A percentile compares a stretch with the other conserved stretches of the same genome.
phyloP scores from a whole-genome alignment of 768 basidiomycete genomes.

The Coprinopsis strossmayeri region DNA sequence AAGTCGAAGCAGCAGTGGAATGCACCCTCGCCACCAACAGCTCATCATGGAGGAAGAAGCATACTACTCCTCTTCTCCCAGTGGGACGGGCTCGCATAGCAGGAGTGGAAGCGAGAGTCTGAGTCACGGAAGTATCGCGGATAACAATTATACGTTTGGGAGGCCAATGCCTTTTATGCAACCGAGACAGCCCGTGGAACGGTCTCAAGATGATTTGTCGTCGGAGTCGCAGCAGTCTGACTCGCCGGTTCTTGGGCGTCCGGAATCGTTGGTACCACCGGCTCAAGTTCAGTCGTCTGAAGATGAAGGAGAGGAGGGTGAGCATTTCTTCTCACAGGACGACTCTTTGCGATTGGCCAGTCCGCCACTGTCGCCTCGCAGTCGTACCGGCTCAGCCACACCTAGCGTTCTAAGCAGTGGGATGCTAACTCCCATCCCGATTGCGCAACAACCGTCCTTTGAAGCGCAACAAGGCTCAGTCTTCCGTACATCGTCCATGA shows the following conservation, averaged over 20 bases:
- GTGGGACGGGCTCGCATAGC: conserved; percentile 42
- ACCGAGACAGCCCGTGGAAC: too few species aligned
- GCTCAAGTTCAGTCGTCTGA: conserved; percentile 1
- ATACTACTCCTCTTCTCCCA: conserved; percentile 29
- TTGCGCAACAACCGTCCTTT: background rate
- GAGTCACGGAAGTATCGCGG: conserved; percentile 24
- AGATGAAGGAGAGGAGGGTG: background rate
- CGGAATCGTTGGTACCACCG: too few species aligned
- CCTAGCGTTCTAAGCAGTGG: conserved; percentile 2
- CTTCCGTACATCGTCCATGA: conserved; percentile 9
- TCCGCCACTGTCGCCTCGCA: background rate
- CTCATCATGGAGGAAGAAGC: conserved; percentile 13
- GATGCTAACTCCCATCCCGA: conserved; percentile 1
- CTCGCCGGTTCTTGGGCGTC: too few species aligned
- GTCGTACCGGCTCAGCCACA: conserved; percentile 3
- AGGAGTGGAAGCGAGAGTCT: conserved; percentile 46
- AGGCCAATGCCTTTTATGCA: conserved; percentile 41
- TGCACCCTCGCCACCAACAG: background rate
- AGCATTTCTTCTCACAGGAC: background rate
- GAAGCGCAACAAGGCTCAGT: conserved; percentile 10
- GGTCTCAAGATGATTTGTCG: background rate
- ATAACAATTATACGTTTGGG: conserved; percentile 70
- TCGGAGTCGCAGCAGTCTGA: too few species aligned
- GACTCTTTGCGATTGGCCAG: background rate
- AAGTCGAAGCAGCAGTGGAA: conserved; percentile 9